Base-by-base conservation (phyloP, 164 flowering plant genomes). In the Vitis labrusca region DNA sequence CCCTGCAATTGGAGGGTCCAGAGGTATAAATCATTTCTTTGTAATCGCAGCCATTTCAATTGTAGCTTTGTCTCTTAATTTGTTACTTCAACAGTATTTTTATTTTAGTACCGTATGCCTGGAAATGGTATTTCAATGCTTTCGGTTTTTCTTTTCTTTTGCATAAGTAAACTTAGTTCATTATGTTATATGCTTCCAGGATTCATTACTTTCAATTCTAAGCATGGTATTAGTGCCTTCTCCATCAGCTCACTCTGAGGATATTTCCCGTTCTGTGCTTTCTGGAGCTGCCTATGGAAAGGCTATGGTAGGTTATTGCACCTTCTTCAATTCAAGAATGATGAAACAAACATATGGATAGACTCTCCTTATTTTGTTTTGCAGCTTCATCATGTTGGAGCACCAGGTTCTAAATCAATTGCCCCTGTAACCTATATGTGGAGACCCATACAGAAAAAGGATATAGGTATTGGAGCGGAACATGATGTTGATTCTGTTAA, bases 371-470 rank as follows among this genome's bases (percentile, higher is more conserved):
- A 0, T 32, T 50, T 19, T n/a, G 57, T 50, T 67, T 70, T 74
- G 77, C 83, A 91, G 99, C 92, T 91, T 77, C 86, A 93, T 84
- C 87, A 86, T 79, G 77, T 76, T 76, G 95, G 86, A 76, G 79
- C 78, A 54, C 77, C 84, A 17, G 29, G 29, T 76, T 72, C 85
- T 64, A 80, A 70, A 59, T 37, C 86, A 23, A 85, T 93, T 74
- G 84, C 92, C 59, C 98, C 99, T 49, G 95, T 95, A 72, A 93
- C 81, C 50, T 95, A 85, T 70, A 91, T 95, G 93, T 95, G 98
- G 98, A 82, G 87, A 47, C 89, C 93, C 57, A 53, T 27, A 52
- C 59, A n/a, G 52, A 66, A 62, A 37, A 74, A 62, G 1, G 44
- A 49, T 55, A 50, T 27, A 23, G 65, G 61, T 51, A 48, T 19